Percentiles rank a stretch among this genome's conserved stretches.
phyloP scores from a whole-genome alignment of 2,329 filamentous ascomycete species.

The Clarireedia hainanense region DNA sequence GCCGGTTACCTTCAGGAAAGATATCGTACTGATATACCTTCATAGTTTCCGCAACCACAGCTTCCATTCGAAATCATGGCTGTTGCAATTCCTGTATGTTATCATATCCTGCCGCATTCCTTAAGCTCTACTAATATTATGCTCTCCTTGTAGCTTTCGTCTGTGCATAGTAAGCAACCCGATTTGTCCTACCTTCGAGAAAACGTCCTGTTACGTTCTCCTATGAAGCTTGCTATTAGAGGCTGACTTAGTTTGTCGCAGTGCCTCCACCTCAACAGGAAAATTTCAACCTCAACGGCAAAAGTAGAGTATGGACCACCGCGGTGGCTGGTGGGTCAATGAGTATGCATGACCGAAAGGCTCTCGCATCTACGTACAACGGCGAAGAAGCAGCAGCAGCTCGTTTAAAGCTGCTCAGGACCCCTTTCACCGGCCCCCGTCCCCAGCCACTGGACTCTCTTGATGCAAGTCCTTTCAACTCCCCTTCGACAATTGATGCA shows the following conservation, averaged over 20 bases:
- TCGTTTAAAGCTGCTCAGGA: not conserved
- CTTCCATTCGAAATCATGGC: not conserved
- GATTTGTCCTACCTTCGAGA: no score
- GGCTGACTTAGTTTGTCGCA: not conserved
- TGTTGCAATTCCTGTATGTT: not conserved
- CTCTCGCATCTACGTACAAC: constrained; percentile 1
- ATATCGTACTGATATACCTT: not conserved
- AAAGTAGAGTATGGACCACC: not conserved
- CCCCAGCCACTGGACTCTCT: not conserved
- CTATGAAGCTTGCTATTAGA: not conserved
- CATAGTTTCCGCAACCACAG: not conserved
- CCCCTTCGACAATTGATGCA: not conserved
- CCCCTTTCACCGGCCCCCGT: not conserved
- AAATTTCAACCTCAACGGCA: not conserved
- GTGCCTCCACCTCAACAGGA: not conserved
- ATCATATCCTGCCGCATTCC: not conserved
- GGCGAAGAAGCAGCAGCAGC: not conserved
- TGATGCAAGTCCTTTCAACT: not conserved
- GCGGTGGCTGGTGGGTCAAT: not conserved
- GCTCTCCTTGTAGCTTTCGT: not conserved
- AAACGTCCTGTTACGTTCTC: not conserved
- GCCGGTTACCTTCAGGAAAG: not conserved
- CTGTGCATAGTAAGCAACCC: not conserved
- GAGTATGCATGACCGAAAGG: not conserved
- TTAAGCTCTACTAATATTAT: not conserved